Percentiles rank a stretch among this genome's conserved stretches.
Evolutionary conservation across 1,284 basidiomycete species (phyloP).

Genomic region (Cutaneotrichosporon daszewskae): DNA sequence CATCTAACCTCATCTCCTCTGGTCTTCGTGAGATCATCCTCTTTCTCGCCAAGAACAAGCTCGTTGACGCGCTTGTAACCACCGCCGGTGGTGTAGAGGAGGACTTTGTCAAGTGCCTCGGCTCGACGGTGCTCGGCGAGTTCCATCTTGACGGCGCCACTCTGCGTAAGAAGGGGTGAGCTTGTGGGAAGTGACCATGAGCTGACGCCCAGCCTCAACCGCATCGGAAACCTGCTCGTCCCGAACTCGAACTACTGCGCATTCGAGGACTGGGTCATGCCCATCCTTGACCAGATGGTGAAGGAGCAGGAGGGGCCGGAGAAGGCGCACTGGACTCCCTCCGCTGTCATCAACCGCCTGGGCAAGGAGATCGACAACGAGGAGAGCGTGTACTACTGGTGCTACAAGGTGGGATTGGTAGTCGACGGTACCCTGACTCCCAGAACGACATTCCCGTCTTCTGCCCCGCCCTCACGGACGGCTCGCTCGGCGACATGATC

Average conservation of each 20-base stretch:
- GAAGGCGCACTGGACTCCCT: conserved; percentile 72
- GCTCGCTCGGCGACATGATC: conserved; percentile 97
- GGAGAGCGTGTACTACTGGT: conserved; percentile 98
- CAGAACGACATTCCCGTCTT: conserved; percentile 98
- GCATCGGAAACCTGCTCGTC: conserved; percentile 95
- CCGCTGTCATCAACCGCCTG: conserved; percentile 80
- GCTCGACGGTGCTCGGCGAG: conserved; percentile 88
- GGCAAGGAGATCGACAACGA: conserved; percentile 96
- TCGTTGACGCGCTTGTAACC: conserved; percentile 85
- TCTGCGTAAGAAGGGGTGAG: conserved; percentile 67
- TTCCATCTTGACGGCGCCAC: conserved; percentile 88
- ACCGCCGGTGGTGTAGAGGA: conserved; percentile 98
- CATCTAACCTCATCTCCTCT: conserved; percentile 96
- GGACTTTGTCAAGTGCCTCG: conserved; percentile 98
- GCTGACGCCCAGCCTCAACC: conserved; percentile 60
- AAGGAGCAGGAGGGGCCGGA: conserved; percentile 63
- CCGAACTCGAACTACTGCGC: conserved; percentile 99
- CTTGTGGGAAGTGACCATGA: not conserved
- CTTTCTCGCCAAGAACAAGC: conserved; percentile 88
- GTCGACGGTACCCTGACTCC: conserved; percentile 1
- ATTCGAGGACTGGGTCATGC: conserved; percentile 98
- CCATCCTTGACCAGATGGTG: conserved; percentile 87
- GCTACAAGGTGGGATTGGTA: conserved; percentile 73
- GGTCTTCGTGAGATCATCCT: conserved; percentile 90
- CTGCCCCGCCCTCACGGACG: conserved; percentile 96